Base-by-base conservation (phyloP, 805 yeast species). In the Saccharomycopsis microspora region DNA sequence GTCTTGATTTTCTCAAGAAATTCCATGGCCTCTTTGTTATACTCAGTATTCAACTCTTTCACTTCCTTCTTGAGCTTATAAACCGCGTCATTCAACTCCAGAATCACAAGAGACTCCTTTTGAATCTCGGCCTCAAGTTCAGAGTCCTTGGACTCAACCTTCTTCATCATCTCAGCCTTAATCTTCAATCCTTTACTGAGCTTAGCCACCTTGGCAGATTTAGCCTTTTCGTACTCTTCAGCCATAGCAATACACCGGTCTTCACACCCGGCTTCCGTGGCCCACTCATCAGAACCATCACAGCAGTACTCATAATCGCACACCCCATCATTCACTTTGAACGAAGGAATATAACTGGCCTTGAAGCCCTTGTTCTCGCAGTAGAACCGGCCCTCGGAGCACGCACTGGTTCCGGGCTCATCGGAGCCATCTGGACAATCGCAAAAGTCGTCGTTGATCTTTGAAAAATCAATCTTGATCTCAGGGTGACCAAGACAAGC, bases 341-440 rank as follows among this genome's bases (percentile, higher is more conserved):
- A 76, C 5, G 80, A 71, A 4, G 87, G 82, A 9, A 93, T 72
- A 53, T 69, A 75, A 6, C 70, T 69, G 0, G 88, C 76, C 4
- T 71, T 57, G 55, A 76, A 82, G 3, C 96, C 95, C 44, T 71
- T 67, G 58, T 93, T 93, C 5, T 63, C 75, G 64, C 98, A 90
- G 62, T 77, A 88, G 58, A 87, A 89, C 42, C 56, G 54, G n/a
- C 65, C 64, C 5, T 55, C 44, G 11, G 63, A 58, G 62, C 97
- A 90, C 0, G 96, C 96, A 38, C 82, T 68, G 0, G 97, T 90
- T 0, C 97, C 97, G 0, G 97, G 96, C 62, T 93, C 97, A 65
- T 93, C 98, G 4, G 89, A 79, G 0, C 97, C 97, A 65, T 93
- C 98, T 0, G 97, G 97, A 66, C 97, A 90, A 59, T 93, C 97